Base-by-base conservation (phyloP, 768 basidiomycete species). In the Cystobasidium ongulense region DNA sequence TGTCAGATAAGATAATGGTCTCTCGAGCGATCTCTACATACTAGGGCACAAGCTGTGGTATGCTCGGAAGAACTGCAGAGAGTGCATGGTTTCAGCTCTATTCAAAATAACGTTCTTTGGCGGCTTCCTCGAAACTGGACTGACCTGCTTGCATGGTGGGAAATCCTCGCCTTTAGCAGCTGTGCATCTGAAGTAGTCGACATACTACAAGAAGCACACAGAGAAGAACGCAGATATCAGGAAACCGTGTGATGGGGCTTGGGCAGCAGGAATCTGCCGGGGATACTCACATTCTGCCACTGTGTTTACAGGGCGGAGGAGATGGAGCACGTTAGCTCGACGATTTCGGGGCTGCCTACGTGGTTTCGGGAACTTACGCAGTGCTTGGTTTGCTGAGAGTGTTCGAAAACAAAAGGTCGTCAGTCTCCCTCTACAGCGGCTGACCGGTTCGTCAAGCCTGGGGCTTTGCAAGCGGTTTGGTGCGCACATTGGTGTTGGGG, bases 41-140 rank as follows among this genome's bases (percentile, higher is more conserved):
- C 96, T 97, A 76, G 96, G 96, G 84, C 96, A 99, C 74, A 98
- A 87, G 50, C 94, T 92, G 85, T 92, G 86, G 85, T 92, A 99
- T 33, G 91, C 91, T 82, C 88, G 87, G 84, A 90, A 90, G 88
- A 99, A 99, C 79, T 79, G 74, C 25, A 7, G 25, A 2, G 8
- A 18, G 29, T 41, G 21, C 11, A 38, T 17, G 57, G 1, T 17
- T n/a, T 25, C 11, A 43, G n/a, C 8, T 2, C 27, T 1, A 8
- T 1, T 23, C n/a, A n/a, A n/a, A n/a, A n/a, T n/a, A n/a, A n/a
- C n/a, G n/a, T n/a, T n/a, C n/a, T n/a, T n/a, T n/a, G 21, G 39
- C 18, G 11, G 31, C 0, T 25, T 10, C n/a, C n/a, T n/a, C n/a
- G n/a, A n/a, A 63, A 61, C 11, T 36, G 23, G 25, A 11, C 33